phyloP scores from a whole-genome alignment of 2,329 filamentous ascomycete species.

The Cercospora nicotianae region DNA sequence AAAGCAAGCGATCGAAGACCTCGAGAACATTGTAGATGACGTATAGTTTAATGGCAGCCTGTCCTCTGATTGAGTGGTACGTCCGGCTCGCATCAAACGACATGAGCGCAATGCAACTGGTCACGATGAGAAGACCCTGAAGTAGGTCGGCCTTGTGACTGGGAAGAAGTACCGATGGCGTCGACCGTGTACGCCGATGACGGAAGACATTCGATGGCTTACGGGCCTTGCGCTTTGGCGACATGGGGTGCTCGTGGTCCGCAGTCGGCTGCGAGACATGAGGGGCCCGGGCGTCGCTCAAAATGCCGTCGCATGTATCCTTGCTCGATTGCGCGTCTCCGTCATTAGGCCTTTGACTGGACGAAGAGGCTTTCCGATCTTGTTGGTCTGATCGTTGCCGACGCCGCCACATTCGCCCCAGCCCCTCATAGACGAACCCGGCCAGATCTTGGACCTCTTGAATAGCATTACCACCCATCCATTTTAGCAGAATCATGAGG shows the following conservation, averaged over 20 bases:
- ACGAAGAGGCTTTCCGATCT: background rate
- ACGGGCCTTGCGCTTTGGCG: conserved; percentile 21
- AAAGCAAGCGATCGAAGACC: conserved; percentile 83
- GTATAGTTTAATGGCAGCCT: conserved; percentile 96
- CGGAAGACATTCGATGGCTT: conserved; percentile 42
- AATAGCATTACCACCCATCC: conserved; percentile 71
- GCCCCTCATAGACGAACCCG: conserved; percentile 74
- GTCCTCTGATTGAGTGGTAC: conserved; percentile 96
- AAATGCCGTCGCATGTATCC: background rate
- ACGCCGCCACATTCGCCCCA: conserved; percentile 73
- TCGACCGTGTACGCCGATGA: conserved; percentile 77
- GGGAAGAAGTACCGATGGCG: conserved; percentile 78
- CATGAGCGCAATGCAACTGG: conserved; percentile 82
- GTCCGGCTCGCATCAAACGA: conserved; percentile 92
- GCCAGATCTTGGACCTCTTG: conserved; percentile 72
- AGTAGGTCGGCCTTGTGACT: conserved; percentile 95
- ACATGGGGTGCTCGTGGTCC: conserved; percentile 5
- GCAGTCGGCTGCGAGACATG: background rate
- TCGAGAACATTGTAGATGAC: conserved; percentile 98
- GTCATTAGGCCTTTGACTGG: background rate
- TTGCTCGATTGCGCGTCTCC: background rate
- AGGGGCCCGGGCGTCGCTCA: background rate
- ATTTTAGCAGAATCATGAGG: conserved; percentile 70
- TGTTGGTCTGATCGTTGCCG: conserved; percentile 17
- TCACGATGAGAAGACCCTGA: conserved; percentile 83